Base-by-base conservation (phyloP, 352 stramenopile species). In the Phytopythium litorale region DNA sequence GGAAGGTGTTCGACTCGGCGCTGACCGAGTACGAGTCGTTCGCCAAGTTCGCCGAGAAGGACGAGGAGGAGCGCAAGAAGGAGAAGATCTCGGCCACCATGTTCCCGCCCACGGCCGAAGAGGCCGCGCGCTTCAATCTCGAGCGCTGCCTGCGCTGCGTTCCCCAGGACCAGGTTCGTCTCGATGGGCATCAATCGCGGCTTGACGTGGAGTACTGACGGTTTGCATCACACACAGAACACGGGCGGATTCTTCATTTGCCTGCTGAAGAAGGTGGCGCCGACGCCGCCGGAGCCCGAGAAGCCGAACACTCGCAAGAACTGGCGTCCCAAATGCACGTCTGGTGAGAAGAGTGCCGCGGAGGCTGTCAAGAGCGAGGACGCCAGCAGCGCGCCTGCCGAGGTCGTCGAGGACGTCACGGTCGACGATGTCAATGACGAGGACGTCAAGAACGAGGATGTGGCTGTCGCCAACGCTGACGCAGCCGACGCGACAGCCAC, bases 191-290 rank as follows among this genome's bases (percentile, higher is more conserved):
- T 8, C 6, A 2, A 18, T 21, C 21, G 15, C 21, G 45, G 9
- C 12, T 18, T 42, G 37, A 6, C 11, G 11, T 19, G 45, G n/a
- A 32, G 21, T n/a, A 7, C 45, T 51, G 21, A 51, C 8, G 45
- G 46, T n/a, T 15, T 52, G 45, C 2, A 18, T 30, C 9, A 3
- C 8, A 32, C 45, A 16, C 43, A 93, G 74, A 91, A 99, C 75
- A 99, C 97, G 9, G 97, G 97, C 46, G 98, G 97, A 0, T 99
- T 99, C 72, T 99, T 99, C 76, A 95, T 99, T 43, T 97, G 92
- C 45, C 73, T 99, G 35, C 79, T 99, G 6, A 84, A 96, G 66
- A 99, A 99, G 79, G 81, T 89, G 30, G 73, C 72, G 28, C 68
- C 74, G 25, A 94, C 85, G 9, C 81, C 81, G 8, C 52, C 67